A percentile compares a stretch with the other conserved stretches of the same genome.
Conservation (phyloP, 192 early-diverging fungal genomes). For the Podochytrium sp. region DNA sequence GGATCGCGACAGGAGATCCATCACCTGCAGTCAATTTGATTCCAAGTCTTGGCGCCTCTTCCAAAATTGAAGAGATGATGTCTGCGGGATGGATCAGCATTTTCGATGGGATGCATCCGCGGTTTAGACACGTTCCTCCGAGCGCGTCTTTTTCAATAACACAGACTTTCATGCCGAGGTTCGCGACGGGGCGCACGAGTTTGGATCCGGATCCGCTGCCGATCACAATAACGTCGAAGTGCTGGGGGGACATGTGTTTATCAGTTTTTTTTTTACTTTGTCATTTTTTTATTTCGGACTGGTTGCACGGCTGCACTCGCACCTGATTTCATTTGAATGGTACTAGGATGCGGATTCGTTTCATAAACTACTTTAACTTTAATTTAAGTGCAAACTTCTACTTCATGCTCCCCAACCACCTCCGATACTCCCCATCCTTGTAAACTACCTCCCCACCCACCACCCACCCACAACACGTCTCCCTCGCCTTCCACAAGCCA, state of each 20-base stretch:
- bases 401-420: too few species aligned
- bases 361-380: too few species aligned
- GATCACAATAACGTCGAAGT: slow-evolving; percentile 45
- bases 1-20: neutral
- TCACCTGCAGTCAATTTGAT: slow-evolving; percentile 1
- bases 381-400: too few species aligned
- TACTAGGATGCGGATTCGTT: too few species aligned
- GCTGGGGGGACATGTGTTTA: neutral
- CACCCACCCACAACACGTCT: neutral
- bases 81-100: slow-evolving; percentile 50
- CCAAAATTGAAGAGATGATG: slow-evolving; percentile 29
- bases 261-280: neutral
- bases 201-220: slow-evolving; percentile 40
- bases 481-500: slow-evolving; percentile 16
- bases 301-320: too few species aligned
- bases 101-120: slow-evolving; percentile 37
- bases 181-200: slow-evolving; percentile 41
- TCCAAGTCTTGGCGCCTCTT: slow-evolving; percentile 35
- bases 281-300: neutral
- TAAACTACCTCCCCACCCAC: neutral
- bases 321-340: too few species aligned
- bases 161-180: slow-evolving; percentile 36
- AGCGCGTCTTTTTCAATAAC: slow-evolving; percentile 41
- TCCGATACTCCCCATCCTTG: neutral
- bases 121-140: slow-evolving; percentile 38